Base-by-base conservation (phyloP, 2,329 filamentous ascomycete genomes). In the Apiospora hydei region DNA sequence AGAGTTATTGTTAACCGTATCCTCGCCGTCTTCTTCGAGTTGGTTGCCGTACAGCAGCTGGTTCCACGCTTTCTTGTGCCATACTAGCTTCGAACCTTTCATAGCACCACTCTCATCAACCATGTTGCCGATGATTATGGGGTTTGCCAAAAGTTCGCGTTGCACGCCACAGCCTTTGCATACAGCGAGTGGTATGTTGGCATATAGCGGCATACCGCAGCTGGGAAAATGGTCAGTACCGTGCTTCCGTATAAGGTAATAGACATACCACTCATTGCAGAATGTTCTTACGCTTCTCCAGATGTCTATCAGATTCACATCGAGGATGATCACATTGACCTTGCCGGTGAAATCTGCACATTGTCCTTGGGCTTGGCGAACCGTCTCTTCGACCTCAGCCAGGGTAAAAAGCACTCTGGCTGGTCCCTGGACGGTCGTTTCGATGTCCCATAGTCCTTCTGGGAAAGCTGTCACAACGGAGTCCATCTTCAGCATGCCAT, bases 61-160 rank as follows among this genome's bases (percentile, higher is more conserved):
- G 4, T 77, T 77, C 89, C 89, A 91, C 0, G 89, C 89, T 2
- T 80, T 71, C 21, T 85, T 80, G 6, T 84, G 86, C 81, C 90
- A 86, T 24, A 90, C 79, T 2, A 91, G 80, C 78, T 89, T 90
- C 0, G 85, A 86, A 1, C 83, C 77, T 1, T 79, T 77, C 11
- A 90, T 83, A 46, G 82, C 83, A 6, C 87, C 89, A 0, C 88
- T 91, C 78, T 92, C 90, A 72, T 92, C 85, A 10, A 83, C 69
- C 2, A 86, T 75, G 0, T 76, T 77, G 11, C 84, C 83, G 38
- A 87, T 77, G 44, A 84, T 78, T 13, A 79, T 80, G 4, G 85
- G 81, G 73, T 86, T 87, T 3, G 84, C 77, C 10, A 74, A 73
- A 14, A 86, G 80, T 0, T 73, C 67, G 3, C 77, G 73, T 3